Percentiles rank a stretch among this genome's conserved stretches.
phyloP scores from a whole-genome alignment of 169 alveolate genomes.

The Plasmodium knowlesi region DNA sequence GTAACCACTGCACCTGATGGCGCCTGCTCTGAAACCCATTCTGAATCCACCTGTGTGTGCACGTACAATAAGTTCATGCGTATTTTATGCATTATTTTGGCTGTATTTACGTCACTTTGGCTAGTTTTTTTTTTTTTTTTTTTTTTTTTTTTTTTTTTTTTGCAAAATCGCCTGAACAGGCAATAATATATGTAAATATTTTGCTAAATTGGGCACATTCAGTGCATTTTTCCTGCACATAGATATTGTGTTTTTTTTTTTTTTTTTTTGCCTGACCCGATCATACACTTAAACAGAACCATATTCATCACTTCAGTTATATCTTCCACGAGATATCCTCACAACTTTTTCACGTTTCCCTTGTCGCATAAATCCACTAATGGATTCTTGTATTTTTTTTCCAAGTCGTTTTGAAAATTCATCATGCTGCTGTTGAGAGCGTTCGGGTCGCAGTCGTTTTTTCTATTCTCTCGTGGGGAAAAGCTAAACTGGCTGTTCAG shows the following conservation, averaged over 20 bases:
- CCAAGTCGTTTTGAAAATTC: conserved; percentile 35
- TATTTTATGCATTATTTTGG: background rate
- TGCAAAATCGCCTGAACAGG: background rate
- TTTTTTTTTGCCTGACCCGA: background rate
- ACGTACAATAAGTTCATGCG: background rate
- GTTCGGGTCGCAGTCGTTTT: background rate
- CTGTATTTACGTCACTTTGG: background rate
- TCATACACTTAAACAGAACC: background rate
- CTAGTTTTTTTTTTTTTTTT: conserved; percentile 8
- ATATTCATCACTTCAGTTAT: background rate
- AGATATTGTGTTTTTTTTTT: too few species aligned
- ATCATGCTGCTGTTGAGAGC: background rate
- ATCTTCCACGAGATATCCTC: background rate
- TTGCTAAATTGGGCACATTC: background rate
- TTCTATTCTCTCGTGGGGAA: conserved; percentile 10
- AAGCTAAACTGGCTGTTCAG: conserved; percentile 36
- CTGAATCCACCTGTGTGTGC: background rate
- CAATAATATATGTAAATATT: background rate
- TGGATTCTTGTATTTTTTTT: conserved; percentile 18
- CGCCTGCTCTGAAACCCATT: background rate
- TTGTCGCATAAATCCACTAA: conserved; percentile 28
- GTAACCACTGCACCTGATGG: background rate
- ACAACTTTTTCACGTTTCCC: conserved; percentile 13
- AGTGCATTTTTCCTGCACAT: background rate
- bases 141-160: conserved; percentile 16